A percentile compares a stretch with the other conserved stretches of the same genome.
These are phyloP conservation scores for Penicillium olsonii DNA, from an alignment of 2,329 filamentous ascomycete genomes.

Conservation along the genomic window DNA sequence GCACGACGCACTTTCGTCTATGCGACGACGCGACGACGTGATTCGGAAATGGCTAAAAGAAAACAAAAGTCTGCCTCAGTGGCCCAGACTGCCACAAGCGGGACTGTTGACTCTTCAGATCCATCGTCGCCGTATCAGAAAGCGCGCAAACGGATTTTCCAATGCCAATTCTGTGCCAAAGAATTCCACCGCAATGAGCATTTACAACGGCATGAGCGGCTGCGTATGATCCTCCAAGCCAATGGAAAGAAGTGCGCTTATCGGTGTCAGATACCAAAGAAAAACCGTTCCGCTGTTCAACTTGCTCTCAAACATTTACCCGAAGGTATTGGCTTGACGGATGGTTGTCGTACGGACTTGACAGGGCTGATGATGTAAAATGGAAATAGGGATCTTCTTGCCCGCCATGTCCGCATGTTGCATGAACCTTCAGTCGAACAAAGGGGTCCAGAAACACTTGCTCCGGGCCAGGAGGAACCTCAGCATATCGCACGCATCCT, in stretches of 20 bases:
- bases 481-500: not conserved
- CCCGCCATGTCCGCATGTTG: not conserved
- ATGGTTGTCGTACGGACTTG: too few relatives aligned
- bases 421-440: not conserved
- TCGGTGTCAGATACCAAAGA: not conserved
- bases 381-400: not conserved
- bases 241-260: not conserved
- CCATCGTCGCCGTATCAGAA: not conserved
- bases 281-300: not conserved
- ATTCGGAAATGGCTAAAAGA: not conserved
- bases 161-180: not conserved
- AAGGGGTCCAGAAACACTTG: not conserved
- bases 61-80: not conserved
- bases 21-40: not conserved
- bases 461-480: not conserved
- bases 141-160: not conserved
- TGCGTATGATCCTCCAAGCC: conserved; percentile 10
- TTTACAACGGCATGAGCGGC: conserved; percentile 32
- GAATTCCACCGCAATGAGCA: conserved; percentile 29
- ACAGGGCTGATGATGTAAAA: too few relatives aligned
- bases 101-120: not conserved
- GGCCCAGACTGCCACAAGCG: not conserved
- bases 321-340: not conserved
- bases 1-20: too few relatives aligned
- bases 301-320: not conserved